Base-by-base conservation (phyloP, 352 stramenopile genomes). In the Discostella stelligera region DNA sequence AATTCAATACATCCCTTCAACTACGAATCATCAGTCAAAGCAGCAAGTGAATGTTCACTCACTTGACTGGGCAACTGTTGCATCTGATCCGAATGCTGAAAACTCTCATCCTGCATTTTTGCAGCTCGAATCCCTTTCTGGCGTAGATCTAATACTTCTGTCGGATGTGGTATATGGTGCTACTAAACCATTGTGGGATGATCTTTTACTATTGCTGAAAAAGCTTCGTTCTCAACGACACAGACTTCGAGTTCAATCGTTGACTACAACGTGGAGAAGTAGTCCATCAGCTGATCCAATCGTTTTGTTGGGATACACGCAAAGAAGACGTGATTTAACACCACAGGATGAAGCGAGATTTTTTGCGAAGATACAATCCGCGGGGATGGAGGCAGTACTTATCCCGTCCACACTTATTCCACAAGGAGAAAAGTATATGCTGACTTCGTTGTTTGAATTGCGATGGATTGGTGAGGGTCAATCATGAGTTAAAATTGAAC, bases 401-500 rank as follows among this genome's bases (percentile, higher is more conserved):
- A 50, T 74, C 16, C 66, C 66, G 4, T 41, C 66, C 16, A 39
- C n/a, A 60, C 30, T 3, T 44, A 66, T 74, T 66, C 66, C 66
- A 30, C 18, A 74, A 39, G 54, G 54, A 50, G 54, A 74, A 14
- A 74, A 65, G 21, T 74, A 74, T 30, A 74, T 74, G 54, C 54
- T 74, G 25, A 74, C 66, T 49, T 52, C 55, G 48, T n/a, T 74
- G 21, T 74, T 74, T 55, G 66, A 74, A 44, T 30, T 74, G 49
- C 44, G 66, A 48, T 72, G 65, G 65, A 23, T 30, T 50, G 50
- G 41, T 25, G 59, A 62, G 25, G 32, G 1, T 9, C 2, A 32
- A 32, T 32, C 2, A 32, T 32, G 27, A 32, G 27, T 32, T 32
- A 32, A 32, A 32, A 32, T 32, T 32, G 5, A 32, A 32, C 27